phyloP scores from a whole-genome alignment of 164 flowering plant species.

The Vitis rupestris region DNA sequence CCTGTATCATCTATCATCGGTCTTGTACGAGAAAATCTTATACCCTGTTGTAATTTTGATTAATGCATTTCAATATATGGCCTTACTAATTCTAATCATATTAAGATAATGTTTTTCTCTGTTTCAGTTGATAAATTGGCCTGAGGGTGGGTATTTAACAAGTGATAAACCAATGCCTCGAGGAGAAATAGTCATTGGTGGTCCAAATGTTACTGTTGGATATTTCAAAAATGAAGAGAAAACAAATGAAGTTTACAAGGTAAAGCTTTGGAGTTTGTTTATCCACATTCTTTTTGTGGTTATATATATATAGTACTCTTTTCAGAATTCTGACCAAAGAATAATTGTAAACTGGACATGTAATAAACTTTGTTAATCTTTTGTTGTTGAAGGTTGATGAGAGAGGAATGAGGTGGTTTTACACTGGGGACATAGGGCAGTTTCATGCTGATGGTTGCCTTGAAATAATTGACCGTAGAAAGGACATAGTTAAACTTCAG shows the following conservation, averaged over 20 bases:
- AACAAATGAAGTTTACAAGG: slow-evolving; percentile 94
- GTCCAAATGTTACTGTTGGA: slow-evolving; percentile 92
- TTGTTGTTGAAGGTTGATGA: slow-evolving; percentile 67
- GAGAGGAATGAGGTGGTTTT: slow-evolving; percentile 95
- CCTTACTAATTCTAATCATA: not conserved
- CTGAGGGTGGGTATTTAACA: slow-evolving; percentile 85
- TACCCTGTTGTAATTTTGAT: too few species aligned
- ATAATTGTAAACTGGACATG: not conserved
- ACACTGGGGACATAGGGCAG: slow-evolving; percentile 89
- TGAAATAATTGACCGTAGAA: slow-evolving; percentile 94
- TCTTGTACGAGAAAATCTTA: too few species aligned
- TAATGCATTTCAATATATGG: too few species aligned
- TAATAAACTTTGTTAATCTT: not conserved
- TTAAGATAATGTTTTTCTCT: slow-evolving; percentile 6
- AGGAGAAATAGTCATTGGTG: slow-evolving; percentile 94
- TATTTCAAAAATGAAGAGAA: slow-evolving; percentile 90
- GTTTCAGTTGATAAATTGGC: slow-evolving; percentile 88
- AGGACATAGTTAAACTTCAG: slow-evolving; percentile 98
- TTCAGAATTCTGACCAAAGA: not conserved
- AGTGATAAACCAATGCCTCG: slow-evolving; percentile 90
- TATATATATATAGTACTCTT: not conserved
- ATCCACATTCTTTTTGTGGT: not conserved
- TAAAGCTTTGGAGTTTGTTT: slow-evolving; percentile 13
- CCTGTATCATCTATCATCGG: too few species aligned
- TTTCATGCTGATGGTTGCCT: slow-evolving; percentile 95